Conservation (phyloP, 2,329 filamentous ascomycete species). For the Dendryphion nanum region DNA sequence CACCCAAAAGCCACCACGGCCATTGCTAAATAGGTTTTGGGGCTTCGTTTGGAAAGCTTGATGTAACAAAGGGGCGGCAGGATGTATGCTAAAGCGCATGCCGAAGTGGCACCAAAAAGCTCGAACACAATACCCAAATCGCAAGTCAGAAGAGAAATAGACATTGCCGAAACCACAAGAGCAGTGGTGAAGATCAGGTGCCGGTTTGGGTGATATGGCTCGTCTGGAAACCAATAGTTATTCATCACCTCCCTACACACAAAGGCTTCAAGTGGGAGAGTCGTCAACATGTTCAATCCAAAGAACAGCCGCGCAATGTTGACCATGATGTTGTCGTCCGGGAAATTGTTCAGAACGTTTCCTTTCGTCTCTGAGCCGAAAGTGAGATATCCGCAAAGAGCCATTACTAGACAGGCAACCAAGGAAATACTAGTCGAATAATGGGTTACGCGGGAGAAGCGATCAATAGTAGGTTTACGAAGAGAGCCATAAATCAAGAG, state of each 20-base stretch:
- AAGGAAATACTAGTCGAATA: conserved; percentile 89
- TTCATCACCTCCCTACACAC: conserved; percentile 97
- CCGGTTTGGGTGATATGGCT: conserved; percentile 77
- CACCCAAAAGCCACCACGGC: conserved; percentile 76
- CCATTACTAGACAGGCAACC: conserved; percentile 87
- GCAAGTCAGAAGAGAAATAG: conserved; percentile 79
- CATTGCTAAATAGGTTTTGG: conserved; percentile 69
- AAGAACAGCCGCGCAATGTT: conserved; percentile 95
- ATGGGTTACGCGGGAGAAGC: conserved; percentile 90
- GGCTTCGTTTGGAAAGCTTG: conserved; percentile 77
- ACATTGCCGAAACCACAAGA: conserved; percentile 77
- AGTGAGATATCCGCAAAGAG: conserved; percentile 82
- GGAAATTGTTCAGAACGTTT: conserved; percentile 98
- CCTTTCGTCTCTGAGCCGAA: conserved; percentile 91
- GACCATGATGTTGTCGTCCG: conserved; percentile 84
- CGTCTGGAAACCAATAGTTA: conserved; percentile 71
- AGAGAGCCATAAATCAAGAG: conserved; percentile 96
- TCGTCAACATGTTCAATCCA: conserved; percentile 98
- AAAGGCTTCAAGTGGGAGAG: conserved; percentile 92
- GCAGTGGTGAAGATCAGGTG: conserved; percentile 84
- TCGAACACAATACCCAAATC: conserved; percentile 95
- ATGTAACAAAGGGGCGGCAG: conserved; percentile 93
- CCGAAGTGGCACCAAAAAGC: conserved; percentile 91
- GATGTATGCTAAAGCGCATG: conserved; percentile 92
- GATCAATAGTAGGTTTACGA: conserved; percentile 89